Percentiles rank a stretch among this genome's conserved stretches.
Evolutionary conservation across 2,329 filamentous ascomycete genomes (phyloP).

Genomic region (Pseudofabraea citricarpa): DNA sequence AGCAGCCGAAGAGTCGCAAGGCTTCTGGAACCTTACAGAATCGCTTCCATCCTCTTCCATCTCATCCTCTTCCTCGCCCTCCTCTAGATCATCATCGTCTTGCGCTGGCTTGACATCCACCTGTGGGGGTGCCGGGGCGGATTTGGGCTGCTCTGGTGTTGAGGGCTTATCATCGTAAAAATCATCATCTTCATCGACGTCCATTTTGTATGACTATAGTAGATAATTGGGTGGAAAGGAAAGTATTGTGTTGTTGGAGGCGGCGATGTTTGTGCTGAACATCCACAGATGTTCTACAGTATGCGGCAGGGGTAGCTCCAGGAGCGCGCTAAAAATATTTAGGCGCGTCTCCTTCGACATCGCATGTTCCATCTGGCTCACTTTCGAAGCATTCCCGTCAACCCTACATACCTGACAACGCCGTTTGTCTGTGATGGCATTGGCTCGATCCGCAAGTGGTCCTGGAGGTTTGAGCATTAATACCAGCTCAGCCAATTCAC

Average conservation of each 20-base stretch:
- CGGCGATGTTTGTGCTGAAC: conserved; percentile 4
- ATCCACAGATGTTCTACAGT: conserved; percentile 1
- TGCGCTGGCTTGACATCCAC: conserved; percentile 28
- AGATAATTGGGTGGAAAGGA: too few species aligned
- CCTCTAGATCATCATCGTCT: conserved; percentile 51
- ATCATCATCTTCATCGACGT: conserved; percentile 65
- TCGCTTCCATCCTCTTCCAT: conserved; percentile 54
- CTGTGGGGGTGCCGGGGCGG: conserved; percentile 19
- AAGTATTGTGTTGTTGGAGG: conserved; percentile 5
- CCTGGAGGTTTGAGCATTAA: conserved; percentile 60
- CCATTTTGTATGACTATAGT: too few species aligned
- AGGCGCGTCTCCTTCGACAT: conserved; percentile 1
- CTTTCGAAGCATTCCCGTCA: background rate
- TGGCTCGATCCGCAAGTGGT: conserved; percentile 52
- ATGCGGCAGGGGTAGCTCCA: conserved; percentile 1
- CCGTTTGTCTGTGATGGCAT: conserved; percentile 20
- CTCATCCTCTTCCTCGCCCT: conserved; percentile 60
- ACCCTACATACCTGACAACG: conserved; percentile 1
- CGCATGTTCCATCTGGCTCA: background rate
- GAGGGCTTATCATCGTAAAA: conserved; percentile 49
- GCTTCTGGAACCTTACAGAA: conserved; percentile 33
- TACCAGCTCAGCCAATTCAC: conserved; percentile 53
- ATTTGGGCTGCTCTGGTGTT: conserved; percentile 10
- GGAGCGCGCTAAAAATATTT: conserved; percentile 1
- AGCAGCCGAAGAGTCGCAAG: conserved; percentile 10